Evolutionary conservation across 2,329 filamentous ascomycete species (phyloP), one percentile per base, ranked within the genome.

Genomic region (Blastomyces silverae): DNA sequence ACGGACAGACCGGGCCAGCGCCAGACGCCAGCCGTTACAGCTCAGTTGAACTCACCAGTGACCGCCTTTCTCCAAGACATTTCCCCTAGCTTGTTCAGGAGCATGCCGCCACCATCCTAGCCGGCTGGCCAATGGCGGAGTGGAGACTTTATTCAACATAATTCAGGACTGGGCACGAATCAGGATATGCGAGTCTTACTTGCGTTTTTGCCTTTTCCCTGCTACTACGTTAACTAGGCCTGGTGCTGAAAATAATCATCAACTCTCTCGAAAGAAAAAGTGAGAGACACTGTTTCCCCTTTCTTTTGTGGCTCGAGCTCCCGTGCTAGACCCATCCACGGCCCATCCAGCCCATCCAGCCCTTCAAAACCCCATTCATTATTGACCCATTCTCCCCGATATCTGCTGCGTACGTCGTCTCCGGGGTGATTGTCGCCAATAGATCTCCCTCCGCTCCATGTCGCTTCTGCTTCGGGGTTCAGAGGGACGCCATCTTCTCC

Each of bases 351-450:
- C 46, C 46, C 34, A 10, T 48, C 55, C n/a, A n/a, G 20, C 17
- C 37, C 56, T 25, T 59, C 1, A 60, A 60, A 48, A 28, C 11
- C 13, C n/a, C 58, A 17, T n/a, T n/a, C n/a, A n/a, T 59, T 44
- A 37, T 44, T 20, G 20, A 52, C 34, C 34, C 55, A 22, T n/a
- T 1, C 6, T 20, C 55, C 55, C 55, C 34, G 11, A 25, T 42
- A 56, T 34, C 52, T n/a, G 20, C 34, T 37, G 34, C 34, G 34
- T 39, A 58, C 55, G 34, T 58, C 34, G 55, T 60, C 44, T 25
- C 22, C 8, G 25, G 10, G 28, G 58, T 60, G 58, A 60, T 60
- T 60, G 58, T 46, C 58, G 42, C 58, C 58, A 60, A 60, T 60
- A 60, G 58, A 60, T 42, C 58, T 34, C 42, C 42, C 5, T 34